Percentiles rank a stretch among this genome's conserved stretches.
Evolutionary conservation across 2,329 filamentous ascomycete genomes (phyloP).

Genomic region (Penicillium sp.): DNA sequence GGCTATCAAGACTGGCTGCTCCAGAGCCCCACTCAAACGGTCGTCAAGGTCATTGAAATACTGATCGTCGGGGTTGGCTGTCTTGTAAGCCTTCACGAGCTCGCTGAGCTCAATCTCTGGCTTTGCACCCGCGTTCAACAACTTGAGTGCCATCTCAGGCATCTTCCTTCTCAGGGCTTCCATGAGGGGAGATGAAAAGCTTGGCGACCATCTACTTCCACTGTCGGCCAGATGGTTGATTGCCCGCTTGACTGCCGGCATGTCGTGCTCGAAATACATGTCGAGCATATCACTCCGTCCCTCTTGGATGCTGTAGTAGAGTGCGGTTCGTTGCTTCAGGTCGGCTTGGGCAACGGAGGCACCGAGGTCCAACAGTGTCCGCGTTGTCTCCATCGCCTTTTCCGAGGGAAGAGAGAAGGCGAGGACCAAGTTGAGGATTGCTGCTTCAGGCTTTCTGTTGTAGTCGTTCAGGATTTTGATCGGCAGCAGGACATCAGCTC

Average conservation of each 20-base stretch:
- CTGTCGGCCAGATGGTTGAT: conserved; percentile 61
- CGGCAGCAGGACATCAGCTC: conserved; percentile 71
- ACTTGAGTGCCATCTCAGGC: conserved; percentile 48
- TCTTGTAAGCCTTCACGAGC: conserved; percentile 29
- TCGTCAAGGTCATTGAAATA: no score
- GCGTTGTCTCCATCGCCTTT: conserved; percentile 62
- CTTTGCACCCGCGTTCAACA: conserved; percentile 62
- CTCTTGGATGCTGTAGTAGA: conserved; percentile 61
- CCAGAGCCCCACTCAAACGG: conserved; percentile 27
- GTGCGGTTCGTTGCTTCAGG: conserved; percentile 57
- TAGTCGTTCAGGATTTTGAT: conserved; percentile 57
- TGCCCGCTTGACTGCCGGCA: conserved; percentile 58
- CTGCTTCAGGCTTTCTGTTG: conserved; percentile 51
- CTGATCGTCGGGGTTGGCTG: no score
- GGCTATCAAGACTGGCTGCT: conserved; percentile 67
- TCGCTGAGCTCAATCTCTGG: conserved; percentile 57
- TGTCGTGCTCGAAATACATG: conserved; percentile 52
- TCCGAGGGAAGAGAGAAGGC: conserved; percentile 61
- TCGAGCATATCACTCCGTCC: conserved; percentile 47
- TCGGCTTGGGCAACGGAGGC: conserved; percentile 73
- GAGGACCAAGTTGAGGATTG: conserved; percentile 68
- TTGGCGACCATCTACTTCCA: conserved; percentile 30
- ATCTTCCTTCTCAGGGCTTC: conserved; percentile 57
- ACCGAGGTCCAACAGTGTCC: conserved; percentile 63
- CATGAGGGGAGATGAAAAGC: conserved; percentile 52